A percentile compares a stretch with the other conserved stretches of the same genome.
Conservation (phyloP, 2,329 filamentous ascomycete species). For the Zymoseptoria tritici region DNA sequence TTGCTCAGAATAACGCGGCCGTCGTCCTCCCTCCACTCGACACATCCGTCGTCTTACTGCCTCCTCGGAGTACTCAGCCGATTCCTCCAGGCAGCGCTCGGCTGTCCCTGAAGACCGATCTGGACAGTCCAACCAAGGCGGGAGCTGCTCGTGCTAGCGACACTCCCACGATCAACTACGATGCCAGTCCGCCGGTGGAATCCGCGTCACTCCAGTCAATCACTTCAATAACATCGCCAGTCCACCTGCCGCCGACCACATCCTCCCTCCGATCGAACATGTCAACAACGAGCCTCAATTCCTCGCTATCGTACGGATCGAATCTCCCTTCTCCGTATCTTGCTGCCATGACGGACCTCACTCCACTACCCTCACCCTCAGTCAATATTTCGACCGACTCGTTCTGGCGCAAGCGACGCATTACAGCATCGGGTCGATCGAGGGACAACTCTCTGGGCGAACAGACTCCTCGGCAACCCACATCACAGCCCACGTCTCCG, state of each 20-base stretch:
- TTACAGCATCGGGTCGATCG: constrained; percentile 23
- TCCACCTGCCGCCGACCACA: constrained; percentile 19
- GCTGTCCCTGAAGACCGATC: constrained; percentile 17
- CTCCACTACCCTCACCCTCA: constrained; percentile 46
- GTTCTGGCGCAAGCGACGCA: constrained; percentile 35
- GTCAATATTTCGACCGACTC: constrained; percentile 30
- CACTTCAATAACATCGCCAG: constrained; percentile 34
- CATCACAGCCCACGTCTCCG: constrained; percentile 17
- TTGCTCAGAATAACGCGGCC: constrained; percentile 6
- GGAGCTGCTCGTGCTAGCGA: constrained; percentile 8
- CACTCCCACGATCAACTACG: constrained; percentile 14
- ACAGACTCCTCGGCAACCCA: constrained; percentile 27
- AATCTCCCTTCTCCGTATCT: constrained; percentile 42
- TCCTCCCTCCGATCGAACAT: constrained; percentile 33
- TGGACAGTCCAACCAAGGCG: constrained; percentile 2
- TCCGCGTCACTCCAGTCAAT: constrained; percentile 27
- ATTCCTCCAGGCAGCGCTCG: constrained; percentile 14
- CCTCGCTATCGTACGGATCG: constrained; percentile 40
- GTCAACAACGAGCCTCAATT: constrained; percentile 38
- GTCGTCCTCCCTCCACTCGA: constrained; percentile 10
- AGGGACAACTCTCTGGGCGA: constrained; percentile 25
- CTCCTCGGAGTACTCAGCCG: constrained; percentile 8
- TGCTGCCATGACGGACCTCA: constrained; percentile 43
- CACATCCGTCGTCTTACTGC: constrained; percentile 7
- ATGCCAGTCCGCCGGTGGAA: constrained; percentile 2